Percentiles rank a stretch among this genome's conserved stretches.
These are phyloP conservation scores for Kernera saxatilis DNA, from an alignment of 345 rosid species.

Conservation along the genomic window DNA sequence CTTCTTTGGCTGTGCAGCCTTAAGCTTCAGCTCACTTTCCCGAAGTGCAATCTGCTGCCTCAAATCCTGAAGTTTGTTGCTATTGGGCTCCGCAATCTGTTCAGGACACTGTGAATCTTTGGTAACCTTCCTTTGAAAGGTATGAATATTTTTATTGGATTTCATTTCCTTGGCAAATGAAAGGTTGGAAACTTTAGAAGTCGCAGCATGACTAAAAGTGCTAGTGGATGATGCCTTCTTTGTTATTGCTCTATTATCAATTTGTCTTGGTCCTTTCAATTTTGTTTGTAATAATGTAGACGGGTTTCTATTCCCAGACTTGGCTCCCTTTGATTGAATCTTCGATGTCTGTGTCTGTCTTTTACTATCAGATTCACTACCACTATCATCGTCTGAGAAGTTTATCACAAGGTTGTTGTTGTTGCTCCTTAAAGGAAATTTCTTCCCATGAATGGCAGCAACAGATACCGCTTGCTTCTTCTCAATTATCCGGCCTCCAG, in stretches of 20 bases:
- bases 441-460: constrained; percentile 41
- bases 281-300: constrained; percentile 28
- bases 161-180: constrained; percentile 16
- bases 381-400: constrained; percentile 85
- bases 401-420: constrained; percentile 79
- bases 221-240: constrained; percentile 42
- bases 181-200: constrained; percentile 30
- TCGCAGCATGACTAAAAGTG: constrained; percentile 43
- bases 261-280: constrained; percentile 31
- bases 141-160: constrained; percentile 35
- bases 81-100: constrained; percentile 38
- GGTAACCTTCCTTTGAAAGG: constrained; percentile 34
- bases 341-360: constrained; percentile 22
- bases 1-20: constrained; percentile 55
- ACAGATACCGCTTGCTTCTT: constrained; percentile 37
- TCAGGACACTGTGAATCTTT: constrained; percentile 42
- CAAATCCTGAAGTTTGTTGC: constrained; percentile 61
- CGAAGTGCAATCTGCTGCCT: constrained; percentile 90
- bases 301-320: constrained; percentile 31
- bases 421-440: constrained; percentile 31
- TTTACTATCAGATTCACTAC: constrained; percentile 61
- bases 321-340: constrained; percentile 30
- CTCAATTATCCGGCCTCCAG: constrained; percentile 37
- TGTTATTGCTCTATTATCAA: constrained; percentile 34
- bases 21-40: constrained; percentile 76